Evolutionary conservation across 768 basidiomycete species (phyloP).

Genomic region (Rhodosporidiobolus odoratus): DNA sequence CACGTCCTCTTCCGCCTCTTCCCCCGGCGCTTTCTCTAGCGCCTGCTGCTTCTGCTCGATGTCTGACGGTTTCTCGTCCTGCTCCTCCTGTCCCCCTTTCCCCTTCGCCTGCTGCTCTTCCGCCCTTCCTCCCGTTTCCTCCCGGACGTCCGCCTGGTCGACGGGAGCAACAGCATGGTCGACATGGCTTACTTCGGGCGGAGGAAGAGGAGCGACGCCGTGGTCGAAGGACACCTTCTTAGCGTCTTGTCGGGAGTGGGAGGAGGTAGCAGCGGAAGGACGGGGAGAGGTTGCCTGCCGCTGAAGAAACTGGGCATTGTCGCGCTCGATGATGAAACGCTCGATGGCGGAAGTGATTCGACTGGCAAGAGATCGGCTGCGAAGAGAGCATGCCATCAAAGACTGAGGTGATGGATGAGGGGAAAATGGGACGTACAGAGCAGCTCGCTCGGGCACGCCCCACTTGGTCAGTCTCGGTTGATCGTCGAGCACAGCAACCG

Average conservation of each 20-base stretch:
- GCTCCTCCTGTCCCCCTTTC: too few species aligned
- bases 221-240: conserved; percentile 32
- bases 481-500: conserved; percentile 17
- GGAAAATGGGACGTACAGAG: conserved; percentile 1
- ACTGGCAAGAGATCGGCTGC: conserved; percentile 20
- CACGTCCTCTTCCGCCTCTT: too few species aligned
- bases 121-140: too few species aligned
- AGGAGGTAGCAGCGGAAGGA: background rate
- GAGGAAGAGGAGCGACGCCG: background rate
- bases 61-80: too few species aligned
- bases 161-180: background rate
- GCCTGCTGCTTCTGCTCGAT: too few species aligned
- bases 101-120: too few species aligned
- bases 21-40: too few species aligned
- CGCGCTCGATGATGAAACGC: conserved; percentile 14
- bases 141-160: too few species aligned
- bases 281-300: background rate
- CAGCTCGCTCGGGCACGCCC: conserved; percentile 3
- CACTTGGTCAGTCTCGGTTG: background rate
- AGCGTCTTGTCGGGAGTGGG: background rate
- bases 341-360: conserved; percentile 23
- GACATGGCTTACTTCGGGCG: background rate
- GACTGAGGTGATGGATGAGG: too few species aligned
- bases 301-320: background rate
- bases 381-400: too few species aligned